phyloP scores from a whole-genome alignment of 2,329 filamentous ascomycete genomes.

The Rachicladosporium sp. region DNA sequence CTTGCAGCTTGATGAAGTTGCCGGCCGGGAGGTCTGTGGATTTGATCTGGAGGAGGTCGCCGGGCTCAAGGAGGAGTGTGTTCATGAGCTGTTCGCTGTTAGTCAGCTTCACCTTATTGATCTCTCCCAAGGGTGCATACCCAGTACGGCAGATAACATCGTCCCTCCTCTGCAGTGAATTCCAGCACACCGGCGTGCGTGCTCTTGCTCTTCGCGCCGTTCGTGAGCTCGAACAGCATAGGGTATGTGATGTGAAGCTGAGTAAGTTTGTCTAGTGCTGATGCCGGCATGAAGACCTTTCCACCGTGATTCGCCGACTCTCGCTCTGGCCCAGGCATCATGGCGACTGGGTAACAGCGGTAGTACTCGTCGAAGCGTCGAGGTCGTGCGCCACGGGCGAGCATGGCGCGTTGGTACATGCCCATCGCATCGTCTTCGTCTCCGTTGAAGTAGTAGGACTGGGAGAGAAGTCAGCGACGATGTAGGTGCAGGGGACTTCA shows the following conservation, averaged over 20 bases:
- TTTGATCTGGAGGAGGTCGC: conserved; percentile 89
- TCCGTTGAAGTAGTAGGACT: conserved; percentile 34
- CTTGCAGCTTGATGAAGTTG: conserved; percentile 89
- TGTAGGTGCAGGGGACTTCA: no score
- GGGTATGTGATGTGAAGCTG: conserved; percentile 94
- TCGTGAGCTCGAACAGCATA: conserved; percentile 90
- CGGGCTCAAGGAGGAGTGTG: conserved; percentile 75
- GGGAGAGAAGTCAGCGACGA: neutral
- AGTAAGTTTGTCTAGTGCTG: conserved; percentile 91
- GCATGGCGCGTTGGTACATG: conserved; percentile 42
- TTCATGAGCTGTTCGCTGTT: conserved; percentile 61
- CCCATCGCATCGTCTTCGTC: conserved; percentile 41
- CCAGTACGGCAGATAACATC: conserved; percentile 94
- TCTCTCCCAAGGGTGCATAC: no score
- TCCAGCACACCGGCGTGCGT: conserved; percentile 93
- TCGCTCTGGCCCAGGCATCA: conserved; percentile 83
- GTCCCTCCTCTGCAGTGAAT: conserved; percentile 93
- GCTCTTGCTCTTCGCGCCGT: conserved; percentile 65
- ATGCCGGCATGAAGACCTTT: conserved; percentile 95
- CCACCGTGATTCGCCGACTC: conserved; percentile 89
- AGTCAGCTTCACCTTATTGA: no score
- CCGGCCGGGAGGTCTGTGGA: conserved; percentile 86
- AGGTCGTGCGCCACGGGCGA: conserved; percentile 38
- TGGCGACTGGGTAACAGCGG: conserved; percentile 87
- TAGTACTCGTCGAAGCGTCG: conserved; percentile 98